A percentile compares a stretch with the other conserved stretches of the same genome.
Conservation (phyloP, 1,139 yeast species). For the Magnusiomyces suaveolens region DNA sequence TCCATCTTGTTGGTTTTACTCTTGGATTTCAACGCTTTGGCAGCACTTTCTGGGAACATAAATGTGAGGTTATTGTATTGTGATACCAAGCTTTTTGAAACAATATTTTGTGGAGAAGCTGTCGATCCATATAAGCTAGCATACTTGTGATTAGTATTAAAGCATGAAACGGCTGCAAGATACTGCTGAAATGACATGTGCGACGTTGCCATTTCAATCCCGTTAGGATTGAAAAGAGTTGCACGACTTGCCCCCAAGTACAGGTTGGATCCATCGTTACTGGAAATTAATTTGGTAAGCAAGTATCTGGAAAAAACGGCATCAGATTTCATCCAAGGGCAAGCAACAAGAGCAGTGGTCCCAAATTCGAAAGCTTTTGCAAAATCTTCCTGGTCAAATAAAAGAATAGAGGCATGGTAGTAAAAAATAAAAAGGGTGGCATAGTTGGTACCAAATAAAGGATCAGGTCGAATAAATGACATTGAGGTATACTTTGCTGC, state of each 20-base stretch:
- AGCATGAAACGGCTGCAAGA: neutral
- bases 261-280: slow-evolving; percentile 10
- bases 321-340: slow-evolving; percentile 12
- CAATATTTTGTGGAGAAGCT: neutral
- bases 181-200: neutral
- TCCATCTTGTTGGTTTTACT: neutral
- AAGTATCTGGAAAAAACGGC: slow-evolving; percentile 15
- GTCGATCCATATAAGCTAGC: neutral
- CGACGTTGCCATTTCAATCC: slow-evolving; percentile 8
- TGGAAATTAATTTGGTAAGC: slow-evolving; percentile 14
- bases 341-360: slow-evolving; percentile 18
- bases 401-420: slow-evolving; percentile 21
- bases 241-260: neutral
- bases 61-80: neutral
- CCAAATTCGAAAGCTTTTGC: slow-evolving; percentile 21
- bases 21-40: neutral
- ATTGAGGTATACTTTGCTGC: neutral
- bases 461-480: slow-evolving; percentile 7
- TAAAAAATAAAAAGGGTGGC: slow-evolving; percentile 18
- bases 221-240: slow-evolving; percentile 5
- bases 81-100: neutral
- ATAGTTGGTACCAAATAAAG: slow-evolving; percentile 8
- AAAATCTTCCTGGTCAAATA: slow-evolving; percentile 17
- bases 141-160: neutral
- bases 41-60: neutral